Evolutionary conservation across 164 flowering plant genomes (phyloP).

Genomic region (Amborella trichopoda): DNA sequence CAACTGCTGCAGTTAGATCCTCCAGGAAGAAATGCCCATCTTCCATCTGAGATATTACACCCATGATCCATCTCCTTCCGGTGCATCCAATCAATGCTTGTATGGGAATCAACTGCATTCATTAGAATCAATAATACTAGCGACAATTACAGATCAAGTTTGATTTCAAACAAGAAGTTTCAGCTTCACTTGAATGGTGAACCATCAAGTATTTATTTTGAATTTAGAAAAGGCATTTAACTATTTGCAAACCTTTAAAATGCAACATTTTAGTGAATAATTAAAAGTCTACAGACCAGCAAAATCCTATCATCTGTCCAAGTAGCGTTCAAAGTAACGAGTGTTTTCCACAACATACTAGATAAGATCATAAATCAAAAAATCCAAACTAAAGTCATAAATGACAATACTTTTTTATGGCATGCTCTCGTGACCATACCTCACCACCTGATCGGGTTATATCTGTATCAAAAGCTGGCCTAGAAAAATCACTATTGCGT

Average conservation of each 20-base stretch:
- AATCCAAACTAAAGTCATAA: not conserved
- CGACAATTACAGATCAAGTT: not conserved
- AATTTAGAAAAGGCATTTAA: not conserved
- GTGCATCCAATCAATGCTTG: slow-evolving; percentile 77
- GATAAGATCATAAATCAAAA: not conserved
- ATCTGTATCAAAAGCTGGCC: slow-evolving; percentile 66
- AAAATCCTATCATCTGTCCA: not conserved
- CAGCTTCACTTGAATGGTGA: not conserved
- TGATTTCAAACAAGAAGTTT: not conserved
- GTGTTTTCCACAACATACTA: not conserved
- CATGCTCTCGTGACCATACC: slow-evolving; percentile 23
- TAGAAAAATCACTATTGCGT: slow-evolving; percentile 69
- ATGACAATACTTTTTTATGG: not conserved
- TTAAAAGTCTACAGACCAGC: no score
- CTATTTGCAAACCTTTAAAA: not conserved
- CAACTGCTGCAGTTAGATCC: slow-evolving; percentile 90
- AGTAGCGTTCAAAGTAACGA: no score
- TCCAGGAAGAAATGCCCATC: slow-evolving; percentile 97
- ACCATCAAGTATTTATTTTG: not conserved
- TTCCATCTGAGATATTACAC: slow-evolving; percentile 92
- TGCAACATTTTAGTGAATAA: no score
- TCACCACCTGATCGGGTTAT: slow-evolving; percentile 44
- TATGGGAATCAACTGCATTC: slow-evolving; percentile 69
- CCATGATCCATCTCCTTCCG: slow-evolving; percentile 91
- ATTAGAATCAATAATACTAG: not conserved